These are phyloP conservation scores for Martensiomyces pterosporus DNA, from an alignment of 192 early-diverging fungal species.

Conservation along the genomic window DNA sequence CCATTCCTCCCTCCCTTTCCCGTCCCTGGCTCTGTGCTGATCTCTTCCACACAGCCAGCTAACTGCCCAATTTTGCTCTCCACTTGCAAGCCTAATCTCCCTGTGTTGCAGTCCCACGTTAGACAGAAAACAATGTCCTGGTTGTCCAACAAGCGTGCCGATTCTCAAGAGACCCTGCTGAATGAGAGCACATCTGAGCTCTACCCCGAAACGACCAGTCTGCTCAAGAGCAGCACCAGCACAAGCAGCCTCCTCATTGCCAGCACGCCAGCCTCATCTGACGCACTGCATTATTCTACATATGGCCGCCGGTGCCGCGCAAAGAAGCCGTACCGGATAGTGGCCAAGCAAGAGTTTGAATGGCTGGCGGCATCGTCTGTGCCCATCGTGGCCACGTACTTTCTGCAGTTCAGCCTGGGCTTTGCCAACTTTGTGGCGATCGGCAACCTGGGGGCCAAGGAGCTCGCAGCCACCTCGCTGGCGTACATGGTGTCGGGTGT, in stretches of 20 bases:
- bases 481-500: conserved; percentile 50
- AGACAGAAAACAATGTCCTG: too few relatives aligned
- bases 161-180: neutral
- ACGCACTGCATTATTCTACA: too few relatives aligned
- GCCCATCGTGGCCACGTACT: conserved; percentile 58
- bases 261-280: too few relatives aligned
- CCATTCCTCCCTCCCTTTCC: too few relatives aligned
- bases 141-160: neutral
- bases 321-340: conserved; percentile 13
- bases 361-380: conserved; percentile 34
- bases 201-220: conserved; percentile 23
- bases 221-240: conserved; percentile 24
- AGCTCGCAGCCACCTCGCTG: conserved; percentile 64
- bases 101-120: too few relatives aligned
- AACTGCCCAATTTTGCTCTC: too few relatives aligned
- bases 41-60: too few relatives aligned
- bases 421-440: conserved; percentile 60
- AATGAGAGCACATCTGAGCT: conserved; percentile 36
- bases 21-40: too few relatives aligned
- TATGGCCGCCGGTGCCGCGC: too few relatives aligned
- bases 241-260: too few relatives aligned
- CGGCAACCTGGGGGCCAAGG: conserved; percentile 58
- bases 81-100: too few relatives aligned
- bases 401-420: conserved; percentile 62
- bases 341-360: conserved; percentile 24